Percentiles rank a stretch among this genome's conserved stretches.
phyloP scores from a whole-genome alignment of 352 stramenopile species.

The Phytophthora agathidicida region DNA sequence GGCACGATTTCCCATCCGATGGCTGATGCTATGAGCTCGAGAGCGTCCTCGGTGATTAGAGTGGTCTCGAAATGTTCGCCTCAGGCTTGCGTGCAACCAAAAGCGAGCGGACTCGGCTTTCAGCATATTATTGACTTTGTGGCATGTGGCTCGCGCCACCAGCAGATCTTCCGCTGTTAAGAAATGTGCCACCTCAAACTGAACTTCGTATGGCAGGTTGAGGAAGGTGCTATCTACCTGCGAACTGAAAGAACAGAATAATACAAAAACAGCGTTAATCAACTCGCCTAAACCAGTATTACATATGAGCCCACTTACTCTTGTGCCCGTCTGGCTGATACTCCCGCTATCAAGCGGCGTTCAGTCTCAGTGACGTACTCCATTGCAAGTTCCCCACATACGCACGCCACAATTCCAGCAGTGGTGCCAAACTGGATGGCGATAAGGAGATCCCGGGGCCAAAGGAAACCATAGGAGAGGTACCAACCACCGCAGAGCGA shows the following conservation, averaged over 20 bases:
- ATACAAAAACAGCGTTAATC: slow-evolving; percentile 8
- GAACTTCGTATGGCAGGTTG: slow-evolving; percentile 78
- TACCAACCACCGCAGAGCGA: slow-evolving; percentile 64
- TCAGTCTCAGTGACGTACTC: slow-evolving; percentile 71
- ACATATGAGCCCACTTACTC: slow-evolving; percentile 39
- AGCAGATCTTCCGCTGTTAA: slow-evolving; percentile 80
- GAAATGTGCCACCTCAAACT: slow-evolving; percentile 82
- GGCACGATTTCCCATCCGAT: slow-evolving; percentile 54
- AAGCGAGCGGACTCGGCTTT: slow-evolving; percentile 84
- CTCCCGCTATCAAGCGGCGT: slow-evolving; percentile 58
- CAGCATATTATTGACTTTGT: slow-evolving; percentile 86
- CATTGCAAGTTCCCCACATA: slow-evolving; percentile 73
- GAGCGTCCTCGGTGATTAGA: slow-evolving; percentile 52
- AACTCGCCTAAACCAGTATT: neutral
- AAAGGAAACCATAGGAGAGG: slow-evolving; percentile 72
- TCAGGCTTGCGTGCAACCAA: slow-evolving; percentile 83
- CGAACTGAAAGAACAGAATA: slow-evolving; percentile 41
- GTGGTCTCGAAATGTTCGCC: slow-evolving; percentile 65
- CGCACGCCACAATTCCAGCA: slow-evolving; percentile 68
- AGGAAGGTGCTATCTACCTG: slow-evolving; percentile 72
- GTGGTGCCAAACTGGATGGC: slow-evolving; percentile 80
- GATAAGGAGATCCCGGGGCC: slow-evolving; percentile 69
- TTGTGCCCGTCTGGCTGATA: slow-evolving; percentile 47
- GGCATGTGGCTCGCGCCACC: slow-evolving; percentile 71
- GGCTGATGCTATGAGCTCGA: slow-evolving; percentile 50